Evolutionary conservation across 208 protist genomes (phyloP).

Genomic region (Tritrichomonas musculus): DNA sequence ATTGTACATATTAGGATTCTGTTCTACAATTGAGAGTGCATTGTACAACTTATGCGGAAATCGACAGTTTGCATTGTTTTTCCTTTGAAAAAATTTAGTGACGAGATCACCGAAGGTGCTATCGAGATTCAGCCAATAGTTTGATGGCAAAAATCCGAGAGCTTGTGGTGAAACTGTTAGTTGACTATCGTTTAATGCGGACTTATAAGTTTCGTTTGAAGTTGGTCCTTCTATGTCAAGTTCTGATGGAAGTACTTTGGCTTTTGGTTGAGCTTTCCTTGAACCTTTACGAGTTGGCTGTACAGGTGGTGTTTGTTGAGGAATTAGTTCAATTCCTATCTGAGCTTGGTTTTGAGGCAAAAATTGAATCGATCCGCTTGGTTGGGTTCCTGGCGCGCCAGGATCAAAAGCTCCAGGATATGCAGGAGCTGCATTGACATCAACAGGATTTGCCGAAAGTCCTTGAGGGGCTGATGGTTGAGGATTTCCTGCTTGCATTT

Average conservation of each 20-base stretch:
- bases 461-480: too few species aligned
- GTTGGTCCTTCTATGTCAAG: not conserved
- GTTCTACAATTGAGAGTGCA: not conserved
- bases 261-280: too few species aligned
- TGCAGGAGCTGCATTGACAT: too few species aligned
- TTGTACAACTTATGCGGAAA: slow-evolving; percentile 28
- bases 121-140: not conserved
- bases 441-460: too few species aligned
- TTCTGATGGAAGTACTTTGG: not conserved
- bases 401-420: too few species aligned
- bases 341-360: too few species aligned
- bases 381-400: too few species aligned
- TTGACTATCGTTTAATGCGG: not conserved
- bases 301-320: too few species aligned
- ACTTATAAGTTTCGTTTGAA: not conserved
- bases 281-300: too few species aligned
- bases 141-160: not conserved
- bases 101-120: not conserved
- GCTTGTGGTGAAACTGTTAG: not conserved
- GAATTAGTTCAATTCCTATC: too few species aligned
- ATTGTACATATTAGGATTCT: not conserved
- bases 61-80: slow-evolving; percentile 5
- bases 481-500: too few species aligned
- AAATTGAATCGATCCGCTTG: too few species aligned
- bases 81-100: not conserved